These are phyloP conservation scores for Ogataea chonburiensis DNA, from an alignment of 805 yeast species.

Conservation along the genomic window DNA sequence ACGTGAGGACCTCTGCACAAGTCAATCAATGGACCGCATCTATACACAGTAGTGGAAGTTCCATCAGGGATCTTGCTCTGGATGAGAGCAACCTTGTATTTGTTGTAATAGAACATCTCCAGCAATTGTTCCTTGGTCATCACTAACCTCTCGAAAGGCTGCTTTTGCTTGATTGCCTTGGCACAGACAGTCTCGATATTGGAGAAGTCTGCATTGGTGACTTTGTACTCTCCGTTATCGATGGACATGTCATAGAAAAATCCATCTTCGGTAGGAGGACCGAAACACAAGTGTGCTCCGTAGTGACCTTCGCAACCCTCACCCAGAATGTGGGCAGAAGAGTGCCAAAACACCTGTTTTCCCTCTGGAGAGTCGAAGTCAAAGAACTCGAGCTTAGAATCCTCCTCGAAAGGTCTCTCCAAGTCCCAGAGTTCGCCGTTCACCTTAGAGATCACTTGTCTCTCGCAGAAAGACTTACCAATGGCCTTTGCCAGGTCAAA, in stretches of 20 bases:
- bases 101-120: slow-evolving; percentile 92
- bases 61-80: slow-evolving; percentile 91
- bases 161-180: slow-evolving; percentile 91
- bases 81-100: slow-evolving; percentile 88
- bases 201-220: slow-evolving; percentile 79
- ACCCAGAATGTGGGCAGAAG: slow-evolving; percentile 96
- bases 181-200: slow-evolving; percentile 83
- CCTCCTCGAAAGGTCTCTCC: slow-evolving; percentile 85
- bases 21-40: slow-evolving; percentile 97
- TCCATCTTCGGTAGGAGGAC: slow-evolving; percentile 98
- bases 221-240: slow-evolving; percentile 69
- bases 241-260: slow-evolving; percentile 96
- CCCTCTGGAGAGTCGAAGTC: slow-evolving; percentile 96
- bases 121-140: slow-evolving; percentile 89
- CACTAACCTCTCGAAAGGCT: slow-evolving; percentile 89
- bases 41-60: slow-evolving; percentile 91
- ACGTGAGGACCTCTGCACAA: slow-evolving; percentile 97
- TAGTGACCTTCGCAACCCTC: slow-evolving; percentile 96
- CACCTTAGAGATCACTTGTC: slow-evolving; percentile 88
- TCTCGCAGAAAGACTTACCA: slow-evolving; percentile 84
- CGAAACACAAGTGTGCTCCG: slow-evolving; percentile 90
- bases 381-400: slow-evolving; percentile 68
- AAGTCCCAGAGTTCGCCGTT: slow-evolving; percentile 93
- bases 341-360: slow-evolving; percentile 96
- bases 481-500: slow-evolving; percentile 78